These are phyloP conservation scores for Alternaria brassicicola DNA, from an alignment of 2,329 filamentous ascomycete species.

Conservation along the genomic window DNA sequence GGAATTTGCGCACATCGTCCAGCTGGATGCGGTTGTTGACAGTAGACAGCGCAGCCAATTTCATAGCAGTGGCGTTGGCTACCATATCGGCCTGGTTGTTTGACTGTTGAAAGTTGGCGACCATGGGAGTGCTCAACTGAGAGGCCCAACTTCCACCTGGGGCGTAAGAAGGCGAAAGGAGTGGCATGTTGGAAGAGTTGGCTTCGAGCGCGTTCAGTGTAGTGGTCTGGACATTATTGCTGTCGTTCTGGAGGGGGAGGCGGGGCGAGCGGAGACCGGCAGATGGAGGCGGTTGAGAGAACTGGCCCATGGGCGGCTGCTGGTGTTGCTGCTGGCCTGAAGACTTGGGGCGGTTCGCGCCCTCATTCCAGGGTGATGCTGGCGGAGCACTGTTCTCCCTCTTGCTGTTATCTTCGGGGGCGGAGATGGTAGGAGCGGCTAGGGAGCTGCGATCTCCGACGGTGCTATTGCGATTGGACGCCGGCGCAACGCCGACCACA, in stretches of 20 bases:
- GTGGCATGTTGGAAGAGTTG: conserved; percentile 71
- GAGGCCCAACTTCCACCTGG: conserved; percentile 96
- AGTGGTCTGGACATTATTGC: conserved; percentile 78
- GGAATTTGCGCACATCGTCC: conserved; percentile 96
- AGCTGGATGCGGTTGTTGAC: conserved; percentile 98
- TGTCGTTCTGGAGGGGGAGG: conserved; percentile 68
- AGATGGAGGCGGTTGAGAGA: conserved; percentile 76
- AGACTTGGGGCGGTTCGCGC: conserved; percentile 71
- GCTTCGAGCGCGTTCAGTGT: conserved; percentile 77
- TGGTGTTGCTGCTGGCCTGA: conserved; percentile 66
- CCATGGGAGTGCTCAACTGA: conserved; percentile 97
- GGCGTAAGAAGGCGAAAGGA: conserved; percentile 79
- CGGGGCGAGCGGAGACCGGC: conserved; percentile 82
- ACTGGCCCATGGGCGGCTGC: conserved; percentile 83
- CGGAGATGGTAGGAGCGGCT: conserved; percentile 75
- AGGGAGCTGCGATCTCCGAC: conserved; percentile 78
- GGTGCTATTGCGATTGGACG: conserved; percentile 91
- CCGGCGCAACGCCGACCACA: conserved; percentile 85
- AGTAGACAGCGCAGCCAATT: conserved; percentile 92
- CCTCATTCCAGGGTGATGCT: conserved; percentile 80
- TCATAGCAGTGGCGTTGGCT: conserved; percentile 98
- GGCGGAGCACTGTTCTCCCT: conserved; percentile 65
- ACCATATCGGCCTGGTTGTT: conserved; percentile 92
- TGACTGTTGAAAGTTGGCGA: conserved; percentile 73
- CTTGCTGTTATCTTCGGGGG: conserved; percentile 67